A percentile compares a stretch with the other conserved stretches of the same genome.
Evolutionary conservation across 495 filamentous ascomycete species (phyloP).

Genomic region (Friedmanniomyces simplex): DNA sequence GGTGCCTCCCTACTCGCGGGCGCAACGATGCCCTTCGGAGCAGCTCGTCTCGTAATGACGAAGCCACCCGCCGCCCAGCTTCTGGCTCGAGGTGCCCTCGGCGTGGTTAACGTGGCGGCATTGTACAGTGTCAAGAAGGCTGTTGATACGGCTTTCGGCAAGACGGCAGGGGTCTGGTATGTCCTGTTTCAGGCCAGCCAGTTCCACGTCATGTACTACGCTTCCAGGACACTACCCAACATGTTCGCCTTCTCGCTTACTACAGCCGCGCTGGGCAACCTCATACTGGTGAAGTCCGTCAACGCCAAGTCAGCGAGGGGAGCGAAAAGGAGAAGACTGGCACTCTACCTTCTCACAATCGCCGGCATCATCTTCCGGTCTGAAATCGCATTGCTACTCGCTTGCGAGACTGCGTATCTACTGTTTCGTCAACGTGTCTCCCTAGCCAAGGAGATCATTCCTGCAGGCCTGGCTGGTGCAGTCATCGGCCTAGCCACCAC

Average conservation of each 20-base stretch:
- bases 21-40: constrained; percentile 44
- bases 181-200: constrained; percentile 70
- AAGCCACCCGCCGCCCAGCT: constrained; percentile 34
- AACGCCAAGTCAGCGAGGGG: constrained; percentile 22
- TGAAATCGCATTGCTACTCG: constrained; percentile 76
- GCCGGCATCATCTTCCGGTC: constrained; percentile 82
- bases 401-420: constrained; percentile 44
- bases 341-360: constrained; percentile 66
- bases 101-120: constrained; percentile 61
- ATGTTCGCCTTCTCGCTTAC: constrained; percentile 88
- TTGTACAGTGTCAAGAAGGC: constrained; percentile 54
- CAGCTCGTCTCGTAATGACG: constrained; percentile 24
- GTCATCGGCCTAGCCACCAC: constrained; percentile 52
- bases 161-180: constrained; percentile 67
- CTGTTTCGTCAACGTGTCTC: constrained; percentile 46
- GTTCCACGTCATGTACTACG: constrained; percentile 92
- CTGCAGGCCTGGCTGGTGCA: constrained; percentile 57
- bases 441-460: constrained; percentile 47
- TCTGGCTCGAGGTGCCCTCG: constrained; percentile 65
- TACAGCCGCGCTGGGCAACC: constrained; percentile 53
- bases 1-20: constrained; percentile 66
- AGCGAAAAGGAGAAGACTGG: constrained; percentile 29
- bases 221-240: constrained; percentile 84
- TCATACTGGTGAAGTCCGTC: constrained; percentile 46
- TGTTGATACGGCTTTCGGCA: constrained; percentile 59